These are phyloP conservation scores for Colletotrichum abscissum DNA, from an alignment of 2,329 filamentous ascomycete species.

Conservation along the genomic window DNA sequence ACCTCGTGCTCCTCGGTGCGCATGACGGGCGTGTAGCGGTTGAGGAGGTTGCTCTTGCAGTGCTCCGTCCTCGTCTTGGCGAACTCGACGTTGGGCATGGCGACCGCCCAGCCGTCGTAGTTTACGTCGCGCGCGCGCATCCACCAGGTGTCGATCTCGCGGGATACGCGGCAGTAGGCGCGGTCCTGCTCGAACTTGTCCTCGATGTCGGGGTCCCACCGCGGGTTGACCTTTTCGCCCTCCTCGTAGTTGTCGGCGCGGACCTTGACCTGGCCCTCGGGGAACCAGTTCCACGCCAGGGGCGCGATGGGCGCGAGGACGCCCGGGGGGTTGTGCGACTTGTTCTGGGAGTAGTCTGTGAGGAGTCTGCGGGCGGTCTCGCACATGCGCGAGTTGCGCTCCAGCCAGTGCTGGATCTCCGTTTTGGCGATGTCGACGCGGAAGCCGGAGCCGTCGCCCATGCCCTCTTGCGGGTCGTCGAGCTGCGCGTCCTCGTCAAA, in stretches of 20 bases:
- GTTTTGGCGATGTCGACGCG: constrained; percentile 67
- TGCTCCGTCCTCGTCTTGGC: constrained; percentile 67
- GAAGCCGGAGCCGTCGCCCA: constrained; percentile 65
- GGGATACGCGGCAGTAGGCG: constrained; percentile 69
- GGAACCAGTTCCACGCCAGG: constrained; percentile 67
- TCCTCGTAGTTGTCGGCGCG: constrained; percentile 49
- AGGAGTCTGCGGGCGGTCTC: constrained; percentile 65
- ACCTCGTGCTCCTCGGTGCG: constrained; percentile 53
- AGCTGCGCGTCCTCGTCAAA: constrained; percentile 67
- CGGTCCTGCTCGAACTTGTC: constrained; percentile 71
- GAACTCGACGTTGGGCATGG: constrained; percentile 70
- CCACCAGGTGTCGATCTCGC: constrained; percentile 76
- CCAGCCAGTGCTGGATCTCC: constrained; percentile 72
- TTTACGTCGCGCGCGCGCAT: constrained; percentile 69
- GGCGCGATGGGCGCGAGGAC: constrained; percentile 62
- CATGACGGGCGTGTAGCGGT: constrained; percentile 58
- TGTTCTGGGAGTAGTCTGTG: constrained; percentile 63
- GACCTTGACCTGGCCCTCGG: constrained; percentile 48
- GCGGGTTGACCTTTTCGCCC: constrained; percentile 56
- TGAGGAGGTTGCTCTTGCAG: constrained; percentile 69
- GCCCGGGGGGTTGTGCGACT: constrained; percentile 61
- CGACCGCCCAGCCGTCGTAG: constrained; percentile 67
- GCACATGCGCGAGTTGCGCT: constrained; percentile 69
- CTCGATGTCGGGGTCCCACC: constrained; percentile 62
- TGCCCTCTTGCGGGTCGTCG: constrained; percentile 61